Evolutionary conservation across 768 basidiomycete genomes (phyloP).

Genomic region (Daedaleopsis sinensis): DNA sequence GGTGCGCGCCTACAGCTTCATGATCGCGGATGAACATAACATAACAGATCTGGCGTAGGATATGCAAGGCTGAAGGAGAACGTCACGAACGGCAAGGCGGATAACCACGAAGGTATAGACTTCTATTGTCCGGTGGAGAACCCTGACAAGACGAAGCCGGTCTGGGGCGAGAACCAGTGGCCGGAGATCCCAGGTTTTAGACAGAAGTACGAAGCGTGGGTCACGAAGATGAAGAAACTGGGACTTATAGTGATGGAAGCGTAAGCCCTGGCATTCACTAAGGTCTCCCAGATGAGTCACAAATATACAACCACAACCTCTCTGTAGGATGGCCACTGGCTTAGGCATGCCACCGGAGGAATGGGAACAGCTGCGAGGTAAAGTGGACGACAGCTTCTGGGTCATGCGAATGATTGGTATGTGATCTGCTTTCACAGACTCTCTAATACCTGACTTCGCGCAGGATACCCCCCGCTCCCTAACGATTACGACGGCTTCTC

Average conservation of each 20-base stretch:
- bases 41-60: slow-evolving; percentile 45
- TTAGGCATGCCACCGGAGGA: slow-evolving; percentile 73
- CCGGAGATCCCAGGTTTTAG: slow-evolving; percentile 63
- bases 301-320: neutral
- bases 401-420: slow-evolving; percentile 81
- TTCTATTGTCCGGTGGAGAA: slow-evolving; percentile 74
- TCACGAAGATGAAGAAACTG: slow-evolving; percentile 82
- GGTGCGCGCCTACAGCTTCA: slow-evolving; percentile 50
- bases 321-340: slow-evolving; percentile 77
- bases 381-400: slow-evolving; percentile 90
- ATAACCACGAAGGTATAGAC: slow-evolving; percentile 86
- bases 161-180: slow-evolving; percentile 92
- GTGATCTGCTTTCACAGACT: slow-evolving; percentile 15
- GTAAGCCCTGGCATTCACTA: slow-evolving; percentile 42
- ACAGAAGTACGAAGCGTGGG: slow-evolving; percentile 71
- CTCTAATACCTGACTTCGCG: neutral
- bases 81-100: slow-evolving; percentile 81
- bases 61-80: slow-evolving; percentile 84
- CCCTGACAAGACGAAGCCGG: slow-evolving; percentile 67
- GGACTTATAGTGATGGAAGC: slow-evolving; percentile 87
- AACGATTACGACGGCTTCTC: slow-evolving; percentile 80
- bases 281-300: neutral
- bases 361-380: slow-evolving; percentile 64
- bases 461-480: slow-evolving; percentile 88
- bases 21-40: too few relatives aligned